Conservation (phyloP, 2,329 filamentous ascomycete genomes). For the Tympanopsis confertula region DNA sequence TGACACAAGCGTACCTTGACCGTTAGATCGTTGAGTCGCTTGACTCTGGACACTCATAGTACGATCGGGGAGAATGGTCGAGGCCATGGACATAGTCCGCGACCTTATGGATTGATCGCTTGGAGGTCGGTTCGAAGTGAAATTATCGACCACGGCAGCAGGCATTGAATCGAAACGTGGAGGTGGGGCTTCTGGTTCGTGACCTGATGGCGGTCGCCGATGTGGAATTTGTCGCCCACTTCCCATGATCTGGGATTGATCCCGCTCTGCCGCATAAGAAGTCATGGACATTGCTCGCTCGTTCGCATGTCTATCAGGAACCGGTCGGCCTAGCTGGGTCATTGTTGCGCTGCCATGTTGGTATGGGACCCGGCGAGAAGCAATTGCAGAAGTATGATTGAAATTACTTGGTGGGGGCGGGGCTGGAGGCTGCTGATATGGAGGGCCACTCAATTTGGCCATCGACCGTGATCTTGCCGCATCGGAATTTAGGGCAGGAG, state of each 20-base stretch:
- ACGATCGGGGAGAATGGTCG: slow-evolving; percentile 24
- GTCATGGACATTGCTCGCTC: slow-evolving; percentile 62
- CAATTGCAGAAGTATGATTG: slow-evolving; percentile 2
- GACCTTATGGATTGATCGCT: not conserved
- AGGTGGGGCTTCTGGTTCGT: not conserved
- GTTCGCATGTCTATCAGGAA: slow-evolving; percentile 47
- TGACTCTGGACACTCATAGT: slow-evolving; percentile 14
- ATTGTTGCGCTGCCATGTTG: slow-evolving; percentile 25
- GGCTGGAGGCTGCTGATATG: slow-evolving; percentile 42
- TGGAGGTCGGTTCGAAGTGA: not conserved
- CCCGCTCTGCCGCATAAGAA: slow-evolving; percentile 43
- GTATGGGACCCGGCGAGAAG: slow-evolving; percentile 11
- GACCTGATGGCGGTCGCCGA: slow-evolving; percentile 16
- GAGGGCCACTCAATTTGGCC: slow-evolving; percentile 46
- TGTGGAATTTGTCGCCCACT: slow-evolving; percentile 53
- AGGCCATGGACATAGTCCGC: not conserved
- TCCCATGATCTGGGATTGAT: slow-evolving; percentile 41
- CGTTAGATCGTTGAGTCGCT: not conserved
- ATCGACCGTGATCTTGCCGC: slow-evolving; percentile 53
- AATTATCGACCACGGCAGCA: too few species aligned
- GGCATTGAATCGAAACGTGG: too few species aligned
- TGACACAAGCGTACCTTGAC: slow-evolving; percentile 7
- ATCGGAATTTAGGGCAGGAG: slow-evolving; percentile 47
- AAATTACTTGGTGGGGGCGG: slow-evolving; percentile 2
- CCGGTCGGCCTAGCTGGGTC: slow-evolving; percentile 52